phyloP scores from a whole-genome alignment of 1,284 basidiomycete species.

The Apiotrichum porosum region DNA sequence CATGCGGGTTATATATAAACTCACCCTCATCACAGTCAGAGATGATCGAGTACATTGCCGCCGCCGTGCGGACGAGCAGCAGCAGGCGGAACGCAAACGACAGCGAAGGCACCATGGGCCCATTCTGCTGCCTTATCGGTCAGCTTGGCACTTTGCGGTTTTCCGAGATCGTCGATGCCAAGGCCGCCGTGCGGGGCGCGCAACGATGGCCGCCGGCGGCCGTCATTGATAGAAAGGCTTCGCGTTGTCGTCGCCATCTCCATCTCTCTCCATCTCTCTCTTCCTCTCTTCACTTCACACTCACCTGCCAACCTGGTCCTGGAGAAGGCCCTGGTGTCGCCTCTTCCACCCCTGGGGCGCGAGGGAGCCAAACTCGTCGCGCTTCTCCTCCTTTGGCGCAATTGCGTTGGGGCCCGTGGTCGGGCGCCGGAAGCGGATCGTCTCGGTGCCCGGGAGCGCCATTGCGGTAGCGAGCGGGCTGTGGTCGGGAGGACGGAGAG shows the following conservation, averaged over 20 bases:
- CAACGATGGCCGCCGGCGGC: background rate
- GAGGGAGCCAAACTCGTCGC: constrained; percentile 40
- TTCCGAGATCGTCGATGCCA: too few species aligned
- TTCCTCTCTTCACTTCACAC: too few species aligned
- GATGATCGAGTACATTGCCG: constrained; percentile 93
- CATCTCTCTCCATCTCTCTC: too few species aligned
- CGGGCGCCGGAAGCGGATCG: constrained; percentile 43
- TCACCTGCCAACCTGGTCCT: constrained; percentile 45
- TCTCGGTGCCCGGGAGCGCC: constrained; percentile 43
- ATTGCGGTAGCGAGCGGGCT: too few species aligned
- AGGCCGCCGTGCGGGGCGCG: background rate
- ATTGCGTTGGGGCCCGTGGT: constrained; percentile 40
- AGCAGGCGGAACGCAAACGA: constrained; percentile 77
- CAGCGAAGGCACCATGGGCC: constrained; percentile 76
- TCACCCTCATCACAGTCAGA: constrained; percentile 95
- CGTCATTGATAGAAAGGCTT: background rate
- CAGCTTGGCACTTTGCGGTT: too few species aligned
- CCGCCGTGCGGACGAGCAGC: constrained; percentile 72
- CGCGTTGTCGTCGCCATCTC: too few species aligned
- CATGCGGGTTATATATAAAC: constrained; percentile 21
- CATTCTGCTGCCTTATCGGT: constrained; percentile 27
- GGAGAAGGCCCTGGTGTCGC: constrained; percentile 47
- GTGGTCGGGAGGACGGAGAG: too few species aligned
- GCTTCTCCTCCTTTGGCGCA: constrained; percentile 21
- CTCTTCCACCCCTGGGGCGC: constrained; percentile 42